These are phyloP conservation scores for Tillandsia leiboldiana DNA, from an alignment of 176 grass and related monocot genomes.

Conservation along the genomic window DNA sequence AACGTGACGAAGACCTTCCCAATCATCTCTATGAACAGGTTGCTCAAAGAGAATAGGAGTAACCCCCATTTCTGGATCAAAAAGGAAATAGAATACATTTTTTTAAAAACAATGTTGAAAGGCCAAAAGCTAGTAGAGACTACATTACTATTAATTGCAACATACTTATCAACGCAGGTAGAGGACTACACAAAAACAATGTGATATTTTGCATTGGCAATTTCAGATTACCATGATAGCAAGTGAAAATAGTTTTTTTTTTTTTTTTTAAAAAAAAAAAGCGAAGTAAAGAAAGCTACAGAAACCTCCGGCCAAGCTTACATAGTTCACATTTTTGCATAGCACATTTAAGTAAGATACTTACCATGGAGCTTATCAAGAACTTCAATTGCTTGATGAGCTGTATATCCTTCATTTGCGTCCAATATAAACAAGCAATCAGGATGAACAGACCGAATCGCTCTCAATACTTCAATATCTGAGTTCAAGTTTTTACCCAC, in stretches of 20 bases:
- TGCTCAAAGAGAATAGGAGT: conserved; percentile 89
- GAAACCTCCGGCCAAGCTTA: not conserved
- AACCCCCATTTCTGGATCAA: conserved; percentile 74
- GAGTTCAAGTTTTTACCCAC: conserved; percentile 82
- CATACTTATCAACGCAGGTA: not conserved
- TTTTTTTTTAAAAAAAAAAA: not conserved
- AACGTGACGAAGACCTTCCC: conserved; percentile 70
- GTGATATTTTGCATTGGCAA: not conserved
- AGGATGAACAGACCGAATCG: conserved; percentile 62
- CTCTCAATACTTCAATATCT: conserved; percentile 72
- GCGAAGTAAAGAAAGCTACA: not conserved
- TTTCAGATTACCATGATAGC: not conserved
- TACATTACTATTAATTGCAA: not conserved
- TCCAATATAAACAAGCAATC: conserved; percentile 86
- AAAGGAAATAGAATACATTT: not conserved
- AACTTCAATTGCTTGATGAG: conserved; percentile 84
- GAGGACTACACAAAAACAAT: not conserved
- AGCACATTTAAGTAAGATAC: not conserved
- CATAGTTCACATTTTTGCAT: not conserved
- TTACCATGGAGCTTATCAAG: conserved; percentile 82
- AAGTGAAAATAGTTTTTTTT: too few relatives aligned
- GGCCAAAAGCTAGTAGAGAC: not conserved
- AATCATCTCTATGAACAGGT: conserved; percentile 86
- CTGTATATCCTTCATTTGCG: conserved; percentile 85
- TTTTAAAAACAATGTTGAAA: not conserved